Evolutionary conservation across 306 rosid genomes (phyloP), one percentile per base, ranked within the genome.

Genomic region (Casuarina glauca): DNA sequence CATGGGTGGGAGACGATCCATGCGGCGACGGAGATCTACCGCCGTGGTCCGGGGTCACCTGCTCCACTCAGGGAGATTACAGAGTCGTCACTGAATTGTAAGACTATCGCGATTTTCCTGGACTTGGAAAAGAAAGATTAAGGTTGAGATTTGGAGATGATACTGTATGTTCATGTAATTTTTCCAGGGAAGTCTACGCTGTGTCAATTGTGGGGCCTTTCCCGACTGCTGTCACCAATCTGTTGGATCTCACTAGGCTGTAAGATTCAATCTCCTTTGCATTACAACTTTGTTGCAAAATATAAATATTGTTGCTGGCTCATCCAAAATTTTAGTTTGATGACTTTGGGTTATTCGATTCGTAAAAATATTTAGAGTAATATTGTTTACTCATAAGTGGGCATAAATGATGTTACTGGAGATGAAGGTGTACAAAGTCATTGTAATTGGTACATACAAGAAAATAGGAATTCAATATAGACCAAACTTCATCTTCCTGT

Each of bases 1-100:
- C 98, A 0, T 96, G 99, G 99, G 98, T 96, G 71, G 99, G 98
- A 16, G 99, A 96, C 78, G 99, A 96, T 63, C 99, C 98, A 1
- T 96, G 99, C 76, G 98, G 99, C 15, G 98, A 96, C 77, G 99
- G 97, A 13, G 99, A 90, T 87, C 89, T 93, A 49, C 98, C 99
- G 64, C 87, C 99, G 1, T 93, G 99, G 99, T 96, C 98, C 54
- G 99, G 98, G 53, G 98, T 96, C 77, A 96, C 99, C 15, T 96
- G 99, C 82, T 90, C 98, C 76, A 91, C 96, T 76, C 91, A 93
- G 72, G 99, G 99, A 73, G 99, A 96, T 85, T 96, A 96, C 75
- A 86, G 98, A 73, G 99, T 93, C 74, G 99, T 96, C 63, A 96
- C 97, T 13, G 97, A 93, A 78, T 86, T 96, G 99, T 96, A 80